Evolutionary conservation across 2,329 filamentous ascomycete species (phyloP).

Genomic region (Sclerotinia subarctica): DNA sequence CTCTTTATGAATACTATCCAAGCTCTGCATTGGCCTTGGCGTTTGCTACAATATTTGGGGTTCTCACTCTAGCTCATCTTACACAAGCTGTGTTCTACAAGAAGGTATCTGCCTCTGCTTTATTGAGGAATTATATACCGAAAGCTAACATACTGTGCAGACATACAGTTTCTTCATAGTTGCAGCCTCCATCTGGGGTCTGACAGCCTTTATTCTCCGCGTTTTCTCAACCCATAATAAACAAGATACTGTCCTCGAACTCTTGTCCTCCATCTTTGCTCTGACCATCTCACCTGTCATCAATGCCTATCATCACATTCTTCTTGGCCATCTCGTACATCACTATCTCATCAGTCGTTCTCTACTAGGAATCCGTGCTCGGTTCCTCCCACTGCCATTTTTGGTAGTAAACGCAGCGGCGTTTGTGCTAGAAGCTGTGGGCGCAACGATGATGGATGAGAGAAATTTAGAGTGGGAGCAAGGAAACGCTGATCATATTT

Average conservation of each 20-base stretch:
- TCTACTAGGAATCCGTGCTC: background rate
- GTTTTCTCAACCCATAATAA: constrained; percentile 42
- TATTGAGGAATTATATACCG: too few species aligned
- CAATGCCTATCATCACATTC: constrained; percentile 39
- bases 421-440: background rate
- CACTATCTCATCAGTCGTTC: constrained; percentile 38
- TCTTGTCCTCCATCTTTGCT: constrained; percentile 43
- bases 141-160: background rate
- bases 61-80: constrained; percentile 38
- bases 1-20: constrained; percentile 41
- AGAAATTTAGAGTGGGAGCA: background rate
- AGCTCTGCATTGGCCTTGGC: constrained; percentile 40
- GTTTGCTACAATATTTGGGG: constrained; percentile 41
- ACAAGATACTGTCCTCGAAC: constrained; percentile 37
- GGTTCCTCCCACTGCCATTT: background rate
- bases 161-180: constrained; percentile 29
- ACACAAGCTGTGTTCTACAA: constrained; percentile 40
- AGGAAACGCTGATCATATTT: constrained; percentile 43
- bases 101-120: constrained; percentile 30
- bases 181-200: constrained; percentile 45
- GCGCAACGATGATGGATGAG: background rate
- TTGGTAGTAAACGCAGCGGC: background rate
- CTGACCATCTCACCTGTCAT: constrained; percentile 40
- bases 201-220: constrained; percentile 42
- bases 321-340: constrained; percentile 37